Base-by-base conservation (phyloP, 495 filamentous ascomycete species). In the Penicillium cosmopolitanum region DNA sequence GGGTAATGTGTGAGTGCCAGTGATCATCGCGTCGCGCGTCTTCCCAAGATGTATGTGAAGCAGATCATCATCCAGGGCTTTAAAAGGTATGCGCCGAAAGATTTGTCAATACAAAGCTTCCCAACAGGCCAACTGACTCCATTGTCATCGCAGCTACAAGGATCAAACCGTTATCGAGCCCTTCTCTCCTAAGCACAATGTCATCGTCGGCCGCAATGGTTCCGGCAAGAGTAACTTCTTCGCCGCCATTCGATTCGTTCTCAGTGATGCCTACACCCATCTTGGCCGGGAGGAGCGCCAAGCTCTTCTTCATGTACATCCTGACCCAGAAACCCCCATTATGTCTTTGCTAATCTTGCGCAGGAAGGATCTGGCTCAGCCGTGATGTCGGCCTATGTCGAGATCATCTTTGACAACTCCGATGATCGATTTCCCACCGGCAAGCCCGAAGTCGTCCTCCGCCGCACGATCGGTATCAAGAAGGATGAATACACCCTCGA, bases 61-160 rank as follows among this genome's bases (percentile, higher is more conserved):
- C 95, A 99, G 81, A 97, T 99, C 70, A 99, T 97, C 76, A 98
- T 99, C 69, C 95, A 99, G 69, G 95, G 95, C 84, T 99, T 99
- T 80, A 98, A 98, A 80, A 97, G 94, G 94, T 97, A 74, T 56
- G 78, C 63, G 53, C 55, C 48, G 16, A 13, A 8, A 53, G 54
- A 10, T 25, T 21, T 21, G 25, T 1, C n/a, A 19, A n/a, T 15
- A 13, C 5, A 31, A 23, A 9, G 11, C 31, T 8, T n/a, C 10
- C 15, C 10, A 19, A 2, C 2, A 16, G 11, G 19, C 2, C 21
- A 18, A 47, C 28, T 31, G 42, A 53, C 40, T 7, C 5, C 48
- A 53, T 63, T 50, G n/a, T 23, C 13, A 18, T 35, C 48, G n/a
- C n/a, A 98, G 94, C 83, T 99, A 99, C 84, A 98, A 98, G 78